Evolutionary conservation across 2,329 filamentous ascomycete genomes (phyloP), one percentile per base, ranked within the genome.

Genomic region (Diaporthe nobilis): DNA sequence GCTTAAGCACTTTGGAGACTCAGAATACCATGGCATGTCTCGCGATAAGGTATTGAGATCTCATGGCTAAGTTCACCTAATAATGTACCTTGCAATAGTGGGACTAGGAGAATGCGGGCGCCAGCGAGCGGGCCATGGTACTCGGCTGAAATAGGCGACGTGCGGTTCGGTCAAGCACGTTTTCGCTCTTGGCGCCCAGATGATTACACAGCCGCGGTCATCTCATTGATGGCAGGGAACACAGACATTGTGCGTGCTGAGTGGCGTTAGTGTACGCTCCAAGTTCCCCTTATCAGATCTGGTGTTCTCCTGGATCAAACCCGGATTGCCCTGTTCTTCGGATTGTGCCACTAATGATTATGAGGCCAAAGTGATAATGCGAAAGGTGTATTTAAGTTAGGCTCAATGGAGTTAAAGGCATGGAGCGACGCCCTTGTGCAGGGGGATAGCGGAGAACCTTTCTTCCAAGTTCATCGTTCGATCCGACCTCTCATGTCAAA

Each of bases 271-370:
- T 53, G 1, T 25, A 53, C 25, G 51, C n/a, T 1, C 3, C 9
- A 25, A 55, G 12, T 8, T 4, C 1, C 51, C 13, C 13, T 6
- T 2, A 17, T 31, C 12, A 39, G 1, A 53, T 15, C 49, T 28
- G 49, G 15, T 28, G 49, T 53, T 53, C 49, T 53, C n/a, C n/a
- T 53, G 8, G 28, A 31, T 3, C 2, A 28, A 3, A 3, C 3
- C 10, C n/a, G 4, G 12, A 25, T 25, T 53, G 22, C 49, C 12
- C 4, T 25, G 0, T 12, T 53, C n/a, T 15, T 12, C n/a, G 44
- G 3, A n/a, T 20, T 15, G 28, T 39, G 8, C 15, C 0, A 13
- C 10, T 20, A 0, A 20, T 1, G 0, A 6, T 22, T 15, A 15
- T 15, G 13, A 53, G 49, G 22, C 25, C 47, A n/a, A 51, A 28